Evolutionary conservation across 2,329 filamentous ascomycete genomes (phyloP), one percentile per base, ranked within the genome.

Genomic region (Xylaria sp.): DNA sequence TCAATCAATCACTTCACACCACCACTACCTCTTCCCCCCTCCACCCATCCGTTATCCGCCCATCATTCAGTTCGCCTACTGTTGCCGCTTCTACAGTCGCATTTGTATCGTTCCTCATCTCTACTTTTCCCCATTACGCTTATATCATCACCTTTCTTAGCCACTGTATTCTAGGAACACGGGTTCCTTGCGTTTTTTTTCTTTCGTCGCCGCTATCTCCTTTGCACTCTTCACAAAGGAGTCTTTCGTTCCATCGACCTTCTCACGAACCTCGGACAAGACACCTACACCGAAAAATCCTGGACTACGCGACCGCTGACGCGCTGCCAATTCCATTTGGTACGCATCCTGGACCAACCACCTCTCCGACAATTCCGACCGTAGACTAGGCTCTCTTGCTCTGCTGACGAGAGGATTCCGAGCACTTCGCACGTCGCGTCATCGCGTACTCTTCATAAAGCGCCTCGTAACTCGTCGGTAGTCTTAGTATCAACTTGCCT

Each of bases 131-230:
- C 31, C 59, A 17, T 67, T 59, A 65, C 66, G 59, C 64, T 68
- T 67, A 69, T 68, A 67, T 63, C 60, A 65, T 48, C 56, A 23
- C 53, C 58, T 71, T 65, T 68, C 68, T 63, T 69, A 49, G 65
- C 65, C 67, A 60, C 66, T 66, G 71, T 70, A 73, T 71, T 72
- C 59, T 66, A 64, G 66, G 54, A 59, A 62, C 59, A 66, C 49
- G 62, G 42, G 20, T 57, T 67, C 71, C 65, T 64, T 72, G 71
- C 69, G 70, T 73, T 66, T 65, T 71, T 66, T 71, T 71, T 31
- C 40, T 23, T 54, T 69, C 69, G 23, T 65, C 66, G 67, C 69
- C 69, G 68, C 67, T 64, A 56, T 62, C 54, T 63, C 46, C 61
- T 65, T 56, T 67, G 48, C 23, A 28, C 60, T 68, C 69, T 66